Base-by-base conservation (phyloP, 345 rosid species). In the Eutrema japonicum region DNA sequence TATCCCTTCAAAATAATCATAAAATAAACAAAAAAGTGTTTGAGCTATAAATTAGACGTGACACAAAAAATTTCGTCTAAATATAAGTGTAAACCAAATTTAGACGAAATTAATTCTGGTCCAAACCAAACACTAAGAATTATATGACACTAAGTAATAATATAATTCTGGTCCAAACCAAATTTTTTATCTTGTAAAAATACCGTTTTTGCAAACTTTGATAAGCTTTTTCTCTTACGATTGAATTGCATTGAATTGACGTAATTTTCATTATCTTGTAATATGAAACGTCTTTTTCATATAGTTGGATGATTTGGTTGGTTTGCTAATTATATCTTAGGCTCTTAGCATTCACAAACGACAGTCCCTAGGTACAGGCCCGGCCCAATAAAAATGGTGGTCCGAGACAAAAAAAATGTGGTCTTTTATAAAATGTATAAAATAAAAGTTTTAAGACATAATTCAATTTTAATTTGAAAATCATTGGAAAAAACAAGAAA, bases 241-340 rank as follows among this genome's bases (percentile, higher is more conserved):
- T 35, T 69, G 45, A 33, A 35, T 1, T 12, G 8, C 55, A 69
- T 33, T 69, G 59, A 45, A 26, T 69, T 47, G 55, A 45, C 54
- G 36, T 33, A 43, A 2, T 12, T 42, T 33, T 68, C 45, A 46
- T 35, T 27, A 27, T 57, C 27, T 26, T 33, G 14, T 8, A 69
- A 18, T 8, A 13, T 8, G 47, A 22, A 54, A 54, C 30, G 33
- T 68, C 53, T 3, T 18, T 68, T 68, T 68, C 72, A 54, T 68
- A 26, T 45, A 12, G 72, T 53, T 68, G 42, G 51, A 52, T 66
- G 60, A 27, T 51, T 40, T 66, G 14, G 40, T 6, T 29, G 29
- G 62, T 29, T 41, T 67, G 14, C 52, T 29, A 18, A 22, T 22
- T 22, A 22, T 22, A 22, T 22, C 26, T 22, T 22, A 22, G 26